Evolutionary conservation across 129 eudicot species (phyloP), one percentile per base, ranked within the genome.

Genomic region (Lonicera japonica): DNA sequence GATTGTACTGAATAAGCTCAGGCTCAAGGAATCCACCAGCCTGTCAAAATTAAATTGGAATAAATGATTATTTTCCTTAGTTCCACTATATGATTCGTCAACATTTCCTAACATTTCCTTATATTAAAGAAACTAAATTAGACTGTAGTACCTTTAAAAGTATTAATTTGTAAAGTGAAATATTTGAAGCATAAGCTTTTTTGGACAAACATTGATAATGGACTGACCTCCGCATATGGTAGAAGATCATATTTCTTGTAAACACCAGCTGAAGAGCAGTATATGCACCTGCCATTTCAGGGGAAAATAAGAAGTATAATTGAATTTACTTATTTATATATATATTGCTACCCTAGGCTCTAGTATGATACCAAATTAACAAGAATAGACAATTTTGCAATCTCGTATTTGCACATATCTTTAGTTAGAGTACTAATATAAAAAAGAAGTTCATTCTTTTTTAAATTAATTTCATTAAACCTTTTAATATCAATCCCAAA

Each of bases 21-120:
- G 99, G 99, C 74, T 88, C 99, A 7, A 96, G 99, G 82, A 92
- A 92, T 55, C 96, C 99, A 80, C 79, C 99, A 79, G 99, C 96
- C 99, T 92, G 75, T 67, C 47, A 64, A 19, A 50, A 61, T 57
- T 45, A 39, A 3, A 65, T 58, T 3, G 5, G n/a, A 20, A 47
- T 23, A 41, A 16, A 29, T 55, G 24, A 69, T 54, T 24, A 21
- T 67, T 55, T 15, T 39, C 7, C 23, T 19, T 48, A 5, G 43
- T 40, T 43, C 16, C 50, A 43, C 13, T 43, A 43, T 3, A 8
- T 43, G 3, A 43, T 8, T 11, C 22, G n/a, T n/a, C n/a, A n/a
- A n/a, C n/a, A n/a, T n/a, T n/a, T n/a, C n/a, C n/a, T n/a, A n/a
- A n/a, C n/a, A n/a, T n/a, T n/a, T n/a, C n/a, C n/a, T n/a, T n/a